A percentile compares a stretch with the other conserved stretches of the same genome.
Evolutionary conservation across 78 protist genomes (phyloP).

Genomic region (Isochrysis galbana): DNA sequence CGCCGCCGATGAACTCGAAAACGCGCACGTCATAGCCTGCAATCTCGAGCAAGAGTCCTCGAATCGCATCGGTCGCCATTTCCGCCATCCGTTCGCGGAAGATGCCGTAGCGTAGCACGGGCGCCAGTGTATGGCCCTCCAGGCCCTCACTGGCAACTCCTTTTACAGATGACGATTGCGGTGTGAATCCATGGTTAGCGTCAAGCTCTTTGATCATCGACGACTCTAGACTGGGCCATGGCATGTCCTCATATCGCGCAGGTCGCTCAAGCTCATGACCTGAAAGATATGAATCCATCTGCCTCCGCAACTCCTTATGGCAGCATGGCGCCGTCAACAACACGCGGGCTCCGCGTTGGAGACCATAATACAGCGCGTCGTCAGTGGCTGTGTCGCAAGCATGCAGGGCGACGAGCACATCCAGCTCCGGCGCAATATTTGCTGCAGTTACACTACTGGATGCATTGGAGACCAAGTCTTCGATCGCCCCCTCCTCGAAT

Average conservation of each 20-base stretch:
- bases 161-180: no score
- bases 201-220: no score
- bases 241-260: no score
- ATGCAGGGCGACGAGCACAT: constrained; percentile 17
- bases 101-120: not conserved
- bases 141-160: no score
- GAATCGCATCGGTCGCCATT: constrained; percentile 4
- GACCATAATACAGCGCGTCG: constrained; percentile 18
- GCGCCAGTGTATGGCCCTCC: not conserved
- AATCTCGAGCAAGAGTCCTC: constrained; percentile 19
- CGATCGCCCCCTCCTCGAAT: constrained; percentile 35
- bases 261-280: no score
- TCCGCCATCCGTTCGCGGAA: constrained; percentile 19
- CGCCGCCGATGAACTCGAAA: constrained; percentile 31
- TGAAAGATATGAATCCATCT: not conserved
- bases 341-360: constrained; percentile 13
- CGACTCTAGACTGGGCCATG: no score
- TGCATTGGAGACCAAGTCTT: not conserved
- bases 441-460: no score
- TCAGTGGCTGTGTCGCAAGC: constrained; percentile 43
- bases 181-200: no score
- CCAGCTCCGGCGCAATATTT: no score
- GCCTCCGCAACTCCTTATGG: constrained; percentile 42
- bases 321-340: constrained; percentile 42
- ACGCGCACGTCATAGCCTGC: constrained; percentile 22